These are phyloP conservation scores for Lizonia empirigonia DNA, from an alignment of 2,329 filamentous ascomycete species.

Conservation along the genomic window DNA sequence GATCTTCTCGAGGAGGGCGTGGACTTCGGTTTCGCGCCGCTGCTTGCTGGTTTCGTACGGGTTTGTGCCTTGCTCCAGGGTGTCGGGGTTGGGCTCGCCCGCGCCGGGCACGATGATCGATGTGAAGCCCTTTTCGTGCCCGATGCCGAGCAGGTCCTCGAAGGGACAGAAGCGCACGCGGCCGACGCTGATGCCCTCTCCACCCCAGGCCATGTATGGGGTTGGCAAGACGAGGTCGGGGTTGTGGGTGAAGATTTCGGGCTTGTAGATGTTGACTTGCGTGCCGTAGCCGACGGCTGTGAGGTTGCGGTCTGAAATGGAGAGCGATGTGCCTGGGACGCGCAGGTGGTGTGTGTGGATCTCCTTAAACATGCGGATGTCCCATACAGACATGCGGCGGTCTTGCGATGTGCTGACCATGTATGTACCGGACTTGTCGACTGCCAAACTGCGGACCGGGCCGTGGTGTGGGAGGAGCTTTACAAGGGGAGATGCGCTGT, in stretches of 20 bases:
- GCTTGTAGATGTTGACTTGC: constrained; percentile 83
- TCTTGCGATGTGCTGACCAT: constrained; percentile 96
- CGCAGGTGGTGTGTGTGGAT: constrained; percentile 87
- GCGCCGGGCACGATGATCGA: constrained; percentile 90
- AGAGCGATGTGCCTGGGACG: constrained; percentile 79
- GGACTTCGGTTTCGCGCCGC: constrained; percentile 90
- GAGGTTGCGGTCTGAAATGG: constrained; percentile 87
- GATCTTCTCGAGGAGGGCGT: constrained; percentile 88
- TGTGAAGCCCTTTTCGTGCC: constrained; percentile 84
- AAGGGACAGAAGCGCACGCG: constrained; percentile 90
- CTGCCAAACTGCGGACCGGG: constrained; percentile 80
- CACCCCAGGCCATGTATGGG: constrained; percentile 93
- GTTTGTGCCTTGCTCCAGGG: constrained; percentile 77
- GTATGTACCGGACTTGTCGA: constrained; percentile 90
- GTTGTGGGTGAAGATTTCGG: constrained; percentile 78
- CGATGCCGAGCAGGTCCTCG: constrained; percentile 87
- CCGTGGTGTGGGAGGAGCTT: constrained; percentile 90
- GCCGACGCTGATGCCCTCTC: constrained; percentile 80
- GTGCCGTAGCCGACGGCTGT: constrained; percentile 93
- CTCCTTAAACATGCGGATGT: constrained; percentile 91
- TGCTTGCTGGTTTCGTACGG: constrained; percentile 94
- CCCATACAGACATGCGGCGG: constrained; percentile 91
- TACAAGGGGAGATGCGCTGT: constrained; percentile 81
- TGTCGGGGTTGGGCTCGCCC: constrained; percentile 97
- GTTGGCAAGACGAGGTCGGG: constrained; percentile 76